Conservation (phyloP, 2,329 filamentous ascomycete genomes). For the Ceratocystis lukuohia region DNA sequence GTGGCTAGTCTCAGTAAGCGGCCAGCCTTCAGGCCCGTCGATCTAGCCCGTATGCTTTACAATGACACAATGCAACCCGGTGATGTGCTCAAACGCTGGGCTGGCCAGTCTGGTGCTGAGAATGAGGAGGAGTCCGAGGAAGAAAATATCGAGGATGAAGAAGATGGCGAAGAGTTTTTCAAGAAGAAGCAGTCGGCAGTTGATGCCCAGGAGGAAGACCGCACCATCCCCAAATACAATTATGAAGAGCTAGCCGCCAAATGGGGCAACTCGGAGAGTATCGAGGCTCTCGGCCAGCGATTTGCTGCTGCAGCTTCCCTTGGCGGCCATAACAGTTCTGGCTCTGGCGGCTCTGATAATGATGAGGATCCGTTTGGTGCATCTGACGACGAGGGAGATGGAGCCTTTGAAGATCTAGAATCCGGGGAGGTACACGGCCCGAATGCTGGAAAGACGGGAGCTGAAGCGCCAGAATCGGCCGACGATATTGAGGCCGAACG, state of each 20-base stretch:
- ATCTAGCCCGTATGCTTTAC: slow-evolving; percentile 81
- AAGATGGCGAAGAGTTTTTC: slow-evolving; percentile 46
- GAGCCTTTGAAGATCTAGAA: slow-evolving; percentile 76
- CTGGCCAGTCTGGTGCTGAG: slow-evolving; percentile 42
- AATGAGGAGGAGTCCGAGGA: slow-evolving; percentile 38
- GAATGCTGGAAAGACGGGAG: slow-evolving; percentile 24
- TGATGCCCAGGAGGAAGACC: slow-evolving; percentile 65
- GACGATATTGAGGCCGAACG: slow-evolving; percentile 72
- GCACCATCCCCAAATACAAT: slow-evolving; percentile 64
- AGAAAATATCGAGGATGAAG: slow-evolving; percentile 42
- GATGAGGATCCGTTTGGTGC: slow-evolving; percentile 39
- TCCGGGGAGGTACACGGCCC: slow-evolving; percentile 49
- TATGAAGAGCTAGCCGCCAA: slow-evolving; percentile 70
- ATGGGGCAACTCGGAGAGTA: slow-evolving; percentile 67
- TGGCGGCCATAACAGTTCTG: slow-evolving; percentile 23
- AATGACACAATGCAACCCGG: slow-evolving; percentile 62
- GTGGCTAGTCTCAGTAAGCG: slow-evolving; percentile 59
- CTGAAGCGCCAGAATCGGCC: slow-evolving; percentile 29
- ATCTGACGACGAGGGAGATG: slow-evolving; percentile 58
- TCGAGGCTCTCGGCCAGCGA: slow-evolving; percentile 58
- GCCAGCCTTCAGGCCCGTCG: slow-evolving; percentile 61
- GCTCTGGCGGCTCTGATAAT: slow-evolving; percentile 33
- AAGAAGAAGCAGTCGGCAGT: slow-evolving; percentile 49
- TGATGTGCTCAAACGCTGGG: slow-evolving; percentile 69
- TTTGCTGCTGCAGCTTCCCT: slow-evolving; percentile 56